Conservation (phyloP, 208 protist genomes). For the Sergeia podlipaevii region DNA sequence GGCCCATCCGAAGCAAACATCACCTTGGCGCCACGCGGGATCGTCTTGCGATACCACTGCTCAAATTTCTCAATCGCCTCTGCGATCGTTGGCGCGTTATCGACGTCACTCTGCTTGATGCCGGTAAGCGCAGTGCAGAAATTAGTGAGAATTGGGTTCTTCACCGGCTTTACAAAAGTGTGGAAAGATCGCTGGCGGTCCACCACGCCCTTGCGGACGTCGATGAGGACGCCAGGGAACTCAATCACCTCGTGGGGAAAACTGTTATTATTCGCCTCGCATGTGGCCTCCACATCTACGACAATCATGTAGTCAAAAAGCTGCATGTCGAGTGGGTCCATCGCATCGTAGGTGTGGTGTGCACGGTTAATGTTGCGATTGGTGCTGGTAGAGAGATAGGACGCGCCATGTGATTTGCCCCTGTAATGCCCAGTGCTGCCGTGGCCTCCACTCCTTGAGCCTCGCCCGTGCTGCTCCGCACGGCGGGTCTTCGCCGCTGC, state of each 20-base stretch:
- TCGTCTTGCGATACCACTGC: constrained; percentile 73
- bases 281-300: constrained; percentile 91
- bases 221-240: constrained; percentile 87
- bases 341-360: constrained; percentile 43
- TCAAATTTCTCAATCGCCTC: constrained; percentile 73
- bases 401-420: constrained; percentile 11
- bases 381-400: constrained; percentile 29
- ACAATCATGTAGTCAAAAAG: constrained; percentile 93
- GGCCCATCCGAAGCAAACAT: constrained; percentile 85
- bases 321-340: constrained; percentile 70
- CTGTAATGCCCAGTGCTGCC: neutral
- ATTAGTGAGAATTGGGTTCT: constrained; percentile 72
- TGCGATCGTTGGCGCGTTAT: constrained; percentile 56
- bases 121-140: constrained; percentile 96
- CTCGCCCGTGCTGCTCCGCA: constrained; percentile 11
- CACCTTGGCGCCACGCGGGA: constrained; percentile 62
- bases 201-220: constrained; percentile 64
- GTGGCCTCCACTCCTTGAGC: constrained; percentile 24
- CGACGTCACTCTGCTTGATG: constrained; percentile 91
- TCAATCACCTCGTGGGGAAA: constrained; percentile 96
- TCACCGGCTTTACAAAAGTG: constrained; percentile 88
- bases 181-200: constrained; percentile 77
- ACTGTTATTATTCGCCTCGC: constrained; percentile 48
- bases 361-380: constrained; percentile 14
- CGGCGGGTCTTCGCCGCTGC: constrained; percentile 25